Percentiles rank a stretch among this genome's conserved stretches.
Evolutionary conservation across 1,139 yeast species (phyloP).

Genomic region (Pichiaceae sp.): DNA sequence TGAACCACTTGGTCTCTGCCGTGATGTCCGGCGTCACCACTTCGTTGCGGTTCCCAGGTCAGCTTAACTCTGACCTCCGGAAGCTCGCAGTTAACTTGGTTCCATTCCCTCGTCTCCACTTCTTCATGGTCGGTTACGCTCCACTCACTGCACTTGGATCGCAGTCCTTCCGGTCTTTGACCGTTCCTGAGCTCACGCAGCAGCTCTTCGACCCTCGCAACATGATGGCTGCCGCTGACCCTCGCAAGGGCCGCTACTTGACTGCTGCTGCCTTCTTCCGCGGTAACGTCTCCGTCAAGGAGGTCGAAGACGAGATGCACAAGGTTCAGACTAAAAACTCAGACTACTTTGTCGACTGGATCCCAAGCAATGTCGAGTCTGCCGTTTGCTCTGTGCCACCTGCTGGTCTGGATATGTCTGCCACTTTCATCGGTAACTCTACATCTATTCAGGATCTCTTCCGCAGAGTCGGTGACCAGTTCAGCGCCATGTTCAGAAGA

Average conservation of each 20-base stretch:
- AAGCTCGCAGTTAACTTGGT: conserved; percentile 88
- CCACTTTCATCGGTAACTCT: conserved; percentile 87
- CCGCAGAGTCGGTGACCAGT: conserved; percentile 84
- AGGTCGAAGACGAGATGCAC: conserved; percentile 89
- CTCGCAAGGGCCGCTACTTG: conserved; percentile 81
- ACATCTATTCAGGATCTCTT: conserved; percentile 88
- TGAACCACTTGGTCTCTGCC: conserved; percentile 74
- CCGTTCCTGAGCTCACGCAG: conserved; percentile 87
- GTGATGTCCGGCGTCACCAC: conserved; percentile 93
- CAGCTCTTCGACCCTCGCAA: conserved; percentile 88
- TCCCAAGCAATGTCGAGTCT: conserved; percentile 92
- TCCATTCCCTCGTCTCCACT: conserved; percentile 91
- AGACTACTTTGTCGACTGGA: conserved; percentile 88
- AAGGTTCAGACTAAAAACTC: conserved; percentile 77
- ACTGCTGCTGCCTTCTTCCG: conserved; percentile 94
- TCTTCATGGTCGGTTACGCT: conserved; percentile 92
- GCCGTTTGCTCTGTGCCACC: conserved; percentile 91
- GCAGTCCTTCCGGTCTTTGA: conserved; percentile 71
- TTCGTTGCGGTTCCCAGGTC: conserved; percentile 89
- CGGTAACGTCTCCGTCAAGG: conserved; percentile 86
- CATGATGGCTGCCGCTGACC: conserved; percentile 95
- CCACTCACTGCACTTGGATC: conserved; percentile 79
- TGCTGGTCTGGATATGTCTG: conserved; percentile 76
- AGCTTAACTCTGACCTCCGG: conserved; percentile 83
- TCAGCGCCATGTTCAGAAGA: conserved; percentile 87